Evolutionary conservation across 106 monocot species (phyloP).

Genomic region (Dioscorea alata): DNA sequence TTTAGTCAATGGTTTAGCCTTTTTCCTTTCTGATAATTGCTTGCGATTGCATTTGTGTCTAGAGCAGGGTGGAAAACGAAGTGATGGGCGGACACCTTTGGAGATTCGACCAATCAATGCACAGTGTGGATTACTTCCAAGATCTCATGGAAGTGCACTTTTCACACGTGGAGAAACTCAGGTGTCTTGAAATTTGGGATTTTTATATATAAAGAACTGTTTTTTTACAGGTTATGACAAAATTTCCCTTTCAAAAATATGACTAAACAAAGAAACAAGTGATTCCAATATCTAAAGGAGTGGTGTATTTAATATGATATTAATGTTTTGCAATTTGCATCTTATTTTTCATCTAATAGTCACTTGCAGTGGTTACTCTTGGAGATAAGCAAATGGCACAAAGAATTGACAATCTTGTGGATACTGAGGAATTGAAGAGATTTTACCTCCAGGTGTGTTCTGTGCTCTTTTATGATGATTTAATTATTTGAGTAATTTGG

Average conservation of each 20-base stretch:
- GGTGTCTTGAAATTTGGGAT: constrained; percentile 31
- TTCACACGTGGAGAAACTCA: constrained; percentile 99
- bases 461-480: neutral
- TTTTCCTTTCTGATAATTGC: too few relatives aligned
- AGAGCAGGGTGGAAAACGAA: constrained; percentile 78
- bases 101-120: constrained; percentile 82
- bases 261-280: too few relatives aligned
- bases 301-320: neutral
- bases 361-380: constrained; percentile 93
- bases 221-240: too few relatives aligned
- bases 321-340: neutral
- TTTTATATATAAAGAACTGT: neutral
- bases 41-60: neutral
- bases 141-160: constrained; percentile 96
- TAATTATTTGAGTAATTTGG: too few relatives aligned
- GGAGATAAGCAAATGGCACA: constrained; percentile 98
- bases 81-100: constrained; percentile 72
- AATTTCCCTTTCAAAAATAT: too few relatives aligned
- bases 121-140: constrained; percentile 82
- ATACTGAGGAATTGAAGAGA: constrained; percentile 82
- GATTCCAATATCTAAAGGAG: neutral
- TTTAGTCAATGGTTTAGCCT: too few relatives aligned
- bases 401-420: constrained; percentile 92
- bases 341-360: constrained; percentile 32
- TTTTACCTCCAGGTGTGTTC: constrained; percentile 89